These are phyloP conservation scores for Candida sithepensis DNA, from an alignment of 805 yeast species.

Conservation along the genomic window DNA sequence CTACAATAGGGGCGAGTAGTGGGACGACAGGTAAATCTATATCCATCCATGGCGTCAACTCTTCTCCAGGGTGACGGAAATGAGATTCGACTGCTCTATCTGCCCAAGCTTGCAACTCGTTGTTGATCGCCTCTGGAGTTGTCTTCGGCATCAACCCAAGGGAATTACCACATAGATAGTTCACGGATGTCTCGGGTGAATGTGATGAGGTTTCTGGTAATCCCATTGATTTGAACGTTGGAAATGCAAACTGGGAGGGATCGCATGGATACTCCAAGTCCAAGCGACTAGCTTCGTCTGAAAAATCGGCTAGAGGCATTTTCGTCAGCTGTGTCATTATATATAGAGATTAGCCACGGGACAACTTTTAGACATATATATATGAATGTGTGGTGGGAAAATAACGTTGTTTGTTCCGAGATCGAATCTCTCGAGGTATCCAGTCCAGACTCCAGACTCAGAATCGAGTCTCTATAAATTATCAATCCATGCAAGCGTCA, in stretches of 20 bases:
- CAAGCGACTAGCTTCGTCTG: conserved; percentile 27
- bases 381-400: too few relatives aligned
- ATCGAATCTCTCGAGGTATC: too few relatives aligned
- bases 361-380: too few relatives aligned
- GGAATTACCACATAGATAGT: conserved; percentile 90
- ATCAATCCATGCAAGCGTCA: too few relatives aligned
- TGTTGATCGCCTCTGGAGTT: conserved; percentile 52
- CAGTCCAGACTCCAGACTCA: too few relatives aligned
- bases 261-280: conserved; percentile 40
- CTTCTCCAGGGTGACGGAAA: conserved; percentile 56
- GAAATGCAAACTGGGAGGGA: conserved; percentile 52
- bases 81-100: conserved; percentile 81
- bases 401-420: too few relatives aligned
- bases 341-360: too few relatives aligned
- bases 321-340: too few relatives aligned
- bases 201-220: conserved; percentile 22
- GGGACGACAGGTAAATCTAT: conserved; percentile 76
- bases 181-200: conserved; percentile 24
- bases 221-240: conserved; percentile 64
- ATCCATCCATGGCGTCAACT: conserved; percentile 72
- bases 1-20: conserved; percentile 68
- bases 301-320: not conserved
- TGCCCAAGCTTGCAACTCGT: conserved; percentile 82
- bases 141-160: conserved; percentile 81
- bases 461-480: too few relatives aligned